These are phyloP conservation scores for Neurospora sp. DNA, from an alignment of 2,329 filamentous ascomycete species.

Conservation along the genomic window DNA sequence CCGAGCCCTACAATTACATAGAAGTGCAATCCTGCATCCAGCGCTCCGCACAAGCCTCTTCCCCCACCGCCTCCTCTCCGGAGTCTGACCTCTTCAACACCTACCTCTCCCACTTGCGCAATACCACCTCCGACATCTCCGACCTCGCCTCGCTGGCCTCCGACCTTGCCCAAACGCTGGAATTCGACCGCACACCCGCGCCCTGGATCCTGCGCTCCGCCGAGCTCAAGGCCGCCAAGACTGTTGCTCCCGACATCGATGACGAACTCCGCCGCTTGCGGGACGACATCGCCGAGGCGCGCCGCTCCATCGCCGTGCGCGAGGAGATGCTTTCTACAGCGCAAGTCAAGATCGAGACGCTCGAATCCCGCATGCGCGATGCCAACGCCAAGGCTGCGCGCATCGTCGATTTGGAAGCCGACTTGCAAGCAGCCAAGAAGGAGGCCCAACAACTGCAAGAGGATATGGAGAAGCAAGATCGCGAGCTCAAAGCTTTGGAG, in stretches of 20 bases:
- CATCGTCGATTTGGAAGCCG: constrained; percentile 54
- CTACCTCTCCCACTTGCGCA: constrained; percentile 57
- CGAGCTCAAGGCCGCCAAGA: constrained; percentile 74
- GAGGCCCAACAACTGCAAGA: constrained; percentile 46
- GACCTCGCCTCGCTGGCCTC: constrained; percentile 61
- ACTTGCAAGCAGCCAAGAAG: constrained; percentile 43
- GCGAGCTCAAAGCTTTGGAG: constrained; percentile 55
- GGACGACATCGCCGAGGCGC: constrained; percentile 69
- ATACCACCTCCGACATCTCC: constrained; percentile 51
- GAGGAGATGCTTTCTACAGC: constrained; percentile 80
- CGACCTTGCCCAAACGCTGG: constrained; percentile 62
- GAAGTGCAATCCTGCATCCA: constrained; percentile 59
- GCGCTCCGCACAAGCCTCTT: constrained; percentile 38
- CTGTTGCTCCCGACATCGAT: constrained; percentile 70
- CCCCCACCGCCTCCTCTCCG: constrained; percentile 37
- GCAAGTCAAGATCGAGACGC: constrained; percentile 84
- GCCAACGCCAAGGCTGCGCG: constrained; percentile 65
- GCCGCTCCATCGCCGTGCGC: constrained; percentile 58
- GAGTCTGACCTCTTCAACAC: constrained; percentile 62
- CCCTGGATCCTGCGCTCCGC: constrained; percentile 80
- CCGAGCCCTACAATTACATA: constrained; percentile 53
- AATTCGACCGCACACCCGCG: constrained; percentile 65
- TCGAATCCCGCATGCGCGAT: constrained; percentile 79
- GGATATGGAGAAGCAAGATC: constrained; percentile 56
- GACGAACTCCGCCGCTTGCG: constrained; percentile 73